Evolutionary conservation across 495 filamentous ascomycete genomes (phyloP), one percentile per base, ranked within the genome.

Genomic region (Xylaria sp.): DNA sequence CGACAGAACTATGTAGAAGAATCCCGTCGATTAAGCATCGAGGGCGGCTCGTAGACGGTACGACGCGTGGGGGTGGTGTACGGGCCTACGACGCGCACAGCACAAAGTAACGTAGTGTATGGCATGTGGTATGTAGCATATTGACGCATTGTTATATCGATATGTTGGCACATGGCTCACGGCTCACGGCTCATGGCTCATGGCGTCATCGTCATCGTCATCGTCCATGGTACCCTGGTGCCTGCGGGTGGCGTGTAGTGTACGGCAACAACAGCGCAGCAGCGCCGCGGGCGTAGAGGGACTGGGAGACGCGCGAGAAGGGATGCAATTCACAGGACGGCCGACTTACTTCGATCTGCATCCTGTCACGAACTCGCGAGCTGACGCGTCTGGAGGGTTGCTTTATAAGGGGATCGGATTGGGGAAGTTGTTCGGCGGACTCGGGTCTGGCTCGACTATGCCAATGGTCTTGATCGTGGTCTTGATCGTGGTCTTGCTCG

Each of bases 311-410:
- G n/a, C n/a, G n/a, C n/a, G n/a, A 8, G 8, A 37, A 37, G 35
- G 35, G 35, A 37, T 37, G 8, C 35, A 37, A 3, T n/a, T n/a
- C n/a, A n/a, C 29, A 15, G 37, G n/a, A 48, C 17, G 43, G 44
- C 31, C 14, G 24, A 61, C 69, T 53, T 50, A 71, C 69, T 52
- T 71, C 69, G 69, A 71, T 71, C 69, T 71, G 69, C 69, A 71
- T 71, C 2, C 59, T 71, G 69, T 15, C 11, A 7, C 21, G 41
- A 17, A 31, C 52, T 21, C 31, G 43, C 31, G 44, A n/a, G 67
- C 67, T 24, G 52, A 33, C 17, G 40, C 40, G 53, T 37, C 26
- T 12, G 35, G 12, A 11, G 29, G 41, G 24, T n/a, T 3, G 14
- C 40, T 57, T 7, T 41, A 61, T 11, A 6, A 37, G 35, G 40